Evolutionary conservation across 441 rosid species (phyloP).

Genomic region (Erodium moschatum): DNA sequence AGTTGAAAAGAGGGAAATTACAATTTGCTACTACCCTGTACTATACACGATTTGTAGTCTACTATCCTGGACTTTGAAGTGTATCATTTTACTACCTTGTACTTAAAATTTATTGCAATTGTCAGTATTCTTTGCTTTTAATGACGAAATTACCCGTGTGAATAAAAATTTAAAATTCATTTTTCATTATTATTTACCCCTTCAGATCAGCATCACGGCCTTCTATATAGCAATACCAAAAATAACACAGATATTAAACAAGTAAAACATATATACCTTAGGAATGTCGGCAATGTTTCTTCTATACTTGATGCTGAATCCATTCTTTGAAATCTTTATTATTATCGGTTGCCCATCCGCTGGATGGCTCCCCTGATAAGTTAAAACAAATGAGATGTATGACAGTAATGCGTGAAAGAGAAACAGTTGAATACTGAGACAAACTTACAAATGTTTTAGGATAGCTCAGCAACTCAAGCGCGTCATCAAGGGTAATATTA

Average conservation of each 20-base stretch:
- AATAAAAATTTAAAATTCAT: too few relatives aligned
- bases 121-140: too few relatives aligned
- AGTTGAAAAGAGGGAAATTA: neutral
- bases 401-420: neutral
- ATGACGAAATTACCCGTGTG: too few relatives aligned
- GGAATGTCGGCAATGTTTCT: neutral
- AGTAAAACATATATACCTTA: conserved; percentile 6
- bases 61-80: too few relatives aligned
- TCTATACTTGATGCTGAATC: conserved; percentile 7
- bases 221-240: too few relatives aligned
- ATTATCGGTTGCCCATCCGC: conserved; percentile 4
- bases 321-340: conserved; percentile 3
- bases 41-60: too few relatives aligned
- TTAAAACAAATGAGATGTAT: conserved; percentile 2
- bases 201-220: neutral
- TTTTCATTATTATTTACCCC: too few relatives aligned
- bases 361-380: conserved; percentile 7
- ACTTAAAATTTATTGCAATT: too few relatives aligned
- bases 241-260: neutral
- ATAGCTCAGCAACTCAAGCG: conserved; percentile 4
- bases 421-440: neutral
- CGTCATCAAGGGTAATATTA: neutral
- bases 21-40: too few relatives aligned
- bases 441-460: conserved; percentile 10
- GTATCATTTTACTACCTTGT: neutral